A percentile compares a stretch with the other conserved stretches of the same genome.
Evolutionary conservation across 2,329 filamentous ascomycete genomes (phyloP).

Genomic region (Penicillium sumatraense): DNA sequence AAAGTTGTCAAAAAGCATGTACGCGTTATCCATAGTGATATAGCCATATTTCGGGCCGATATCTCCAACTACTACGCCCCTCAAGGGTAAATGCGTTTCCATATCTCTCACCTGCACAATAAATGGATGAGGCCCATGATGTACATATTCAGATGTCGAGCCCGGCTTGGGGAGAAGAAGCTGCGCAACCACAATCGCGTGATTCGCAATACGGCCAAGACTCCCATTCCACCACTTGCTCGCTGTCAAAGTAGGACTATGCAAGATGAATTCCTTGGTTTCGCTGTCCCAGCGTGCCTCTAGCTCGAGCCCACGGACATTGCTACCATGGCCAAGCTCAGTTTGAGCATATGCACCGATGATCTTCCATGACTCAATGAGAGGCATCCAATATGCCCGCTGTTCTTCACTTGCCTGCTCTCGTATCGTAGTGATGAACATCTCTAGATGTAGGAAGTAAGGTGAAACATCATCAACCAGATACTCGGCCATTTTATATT

Average conservation of each 20-base stretch:
- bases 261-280: conserved; percentile 54
- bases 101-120: conserved; percentile 57
- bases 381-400: conserved; percentile 54
- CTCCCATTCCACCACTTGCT: conserved; percentile 62
- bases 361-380: conserved; percentile 55
- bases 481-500: conserved; percentile 57
- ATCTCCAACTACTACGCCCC: conserved; percentile 57
- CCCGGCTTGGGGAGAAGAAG: conserved; percentile 48
- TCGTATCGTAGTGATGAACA: conserved; percentile 57
- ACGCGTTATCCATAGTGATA: conserved; percentile 58
- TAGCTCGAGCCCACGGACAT: conserved; percentile 56
- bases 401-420: conserved; percentile 56
- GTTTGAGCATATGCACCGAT: conserved; percentile 59
- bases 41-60: conserved; percentile 62
- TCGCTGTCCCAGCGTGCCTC: conserved; percentile 52
- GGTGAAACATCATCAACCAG: conserved; percentile 59
- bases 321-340: conserved; percentile 58
- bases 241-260: conserved; percentile 57
- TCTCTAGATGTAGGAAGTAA: conserved; percentile 56
- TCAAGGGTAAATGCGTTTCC: conserved; percentile 52
- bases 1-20: conserved; percentile 57
- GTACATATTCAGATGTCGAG: conserved; percentile 37
- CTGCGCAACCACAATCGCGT: conserved; percentile 60
- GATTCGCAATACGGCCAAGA: conserved; percentile 59
- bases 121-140: conserved; percentile 58